Base-by-base conservation (phyloP, 1,284 basidiomycete species). In the Fistulinella cinereoalba region DNA sequence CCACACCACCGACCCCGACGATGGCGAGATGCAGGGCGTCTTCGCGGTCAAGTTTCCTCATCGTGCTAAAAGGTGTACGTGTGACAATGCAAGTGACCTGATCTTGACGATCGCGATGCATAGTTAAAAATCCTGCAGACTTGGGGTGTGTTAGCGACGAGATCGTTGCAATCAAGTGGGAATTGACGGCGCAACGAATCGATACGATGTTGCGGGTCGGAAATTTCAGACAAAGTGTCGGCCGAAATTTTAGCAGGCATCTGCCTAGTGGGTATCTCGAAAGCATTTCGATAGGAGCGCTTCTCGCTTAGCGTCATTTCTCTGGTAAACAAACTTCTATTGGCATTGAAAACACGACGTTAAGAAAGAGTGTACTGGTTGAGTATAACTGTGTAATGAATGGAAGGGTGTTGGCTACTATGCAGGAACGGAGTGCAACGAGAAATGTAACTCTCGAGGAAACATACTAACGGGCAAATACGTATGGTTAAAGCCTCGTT, bases 1-100 rank as follows among this genome's bases (percentile, higher is more conserved):
- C 94, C 41, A 97, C 94, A 46, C 93, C 85, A 12, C 93, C 93
- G 37, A 91, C 78, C 50, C 93, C 93, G 50, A 96, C 75, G 53
- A 95, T 76, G 38, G 90, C 89, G 47, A 95, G 80, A 44, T 76
- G 70, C 51, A 83, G 64, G 36, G 54, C 16, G 31, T 49, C 56
- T 53, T 56, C 52, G 22, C 16, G 47, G 16, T 22, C 37, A 12
- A 27, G 37, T 32, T 19, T 32, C 37, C 22, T 49, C 61, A 65
- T 65, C n/a, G 22, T 44, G 13, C 13, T 36, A 21, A 24, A 23
- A n/a, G n/a, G 7, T 33, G 37, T 9, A 23, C 22, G 46, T 22
- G 41, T 49, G 40, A 43, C 34, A 37, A 33, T 32, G 45, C 27
- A 19, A n/a, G 45, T 10, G 8, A 31, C 19, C n/a, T 21, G 44